Conservation (phyloP, 805 yeast genomes). For the Teunomyces funiuensis region DNA sequence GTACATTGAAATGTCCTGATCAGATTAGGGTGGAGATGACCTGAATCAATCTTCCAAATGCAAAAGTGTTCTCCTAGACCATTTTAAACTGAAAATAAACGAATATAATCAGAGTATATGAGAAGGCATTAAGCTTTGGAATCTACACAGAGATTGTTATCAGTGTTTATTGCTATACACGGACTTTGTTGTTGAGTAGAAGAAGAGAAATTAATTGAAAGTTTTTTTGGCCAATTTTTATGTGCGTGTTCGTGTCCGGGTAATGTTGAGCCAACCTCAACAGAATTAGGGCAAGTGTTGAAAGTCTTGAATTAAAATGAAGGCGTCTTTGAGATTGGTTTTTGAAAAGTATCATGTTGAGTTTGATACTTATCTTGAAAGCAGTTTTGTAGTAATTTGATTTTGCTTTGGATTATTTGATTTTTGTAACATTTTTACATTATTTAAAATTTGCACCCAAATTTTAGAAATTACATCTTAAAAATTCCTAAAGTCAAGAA, state of each 20-base stretch:
- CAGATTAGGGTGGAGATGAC: conserved; percentile 48
- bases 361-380: too few species aligned
- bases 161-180: conserved; percentile 1
- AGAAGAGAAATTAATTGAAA: conserved; percentile 1
- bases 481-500: too few species aligned
- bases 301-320: too few species aligned
- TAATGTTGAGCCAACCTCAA: too few species aligned
- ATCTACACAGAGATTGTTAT: conserved; percentile 1
- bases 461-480: too few species aligned
- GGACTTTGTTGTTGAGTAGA: background rate
- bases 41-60: conserved; percentile 39
- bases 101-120: conserved; percentile 49
- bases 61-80: conserved; percentile 48
- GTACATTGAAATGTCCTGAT: conserved; percentile 8
- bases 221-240: conserved; percentile 4
- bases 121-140: conserved; percentile 50
- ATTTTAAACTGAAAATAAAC: conserved; percentile 48
- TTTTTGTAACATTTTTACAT: background rate
- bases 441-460: background rate
- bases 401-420: background rate
- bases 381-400: too few species aligned
- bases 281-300: too few species aligned
- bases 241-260: background rate
- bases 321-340: too few species aligned
- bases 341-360: too few species aligned